These are phyloP conservation scores for Boletus speciosus DNA, from an alignment of 768 basidiomycete species.

Conservation along the genomic window DNA sequence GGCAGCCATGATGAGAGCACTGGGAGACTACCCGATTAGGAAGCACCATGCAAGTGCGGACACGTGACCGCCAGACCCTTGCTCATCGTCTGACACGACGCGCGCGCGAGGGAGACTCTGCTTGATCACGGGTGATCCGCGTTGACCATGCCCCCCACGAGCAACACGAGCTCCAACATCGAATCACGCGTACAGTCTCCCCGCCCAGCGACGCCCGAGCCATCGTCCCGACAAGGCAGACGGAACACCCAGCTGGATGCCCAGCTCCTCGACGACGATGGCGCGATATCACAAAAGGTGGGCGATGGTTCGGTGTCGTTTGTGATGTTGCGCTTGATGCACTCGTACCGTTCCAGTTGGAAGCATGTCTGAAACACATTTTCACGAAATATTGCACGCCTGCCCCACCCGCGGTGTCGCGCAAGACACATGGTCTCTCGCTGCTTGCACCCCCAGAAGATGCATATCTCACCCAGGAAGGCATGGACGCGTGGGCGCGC, in stretches of 20 bases:
- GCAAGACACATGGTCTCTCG: conserved; percentile 21
- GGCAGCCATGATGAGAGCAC: conserved; percentile 36
- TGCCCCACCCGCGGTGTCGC: conserved; percentile 11
- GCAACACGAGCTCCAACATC: neutral
- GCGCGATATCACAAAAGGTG: conserved; percentile 63
- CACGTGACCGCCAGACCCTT: conserved; percentile 23
- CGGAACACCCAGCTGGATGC: conserved; percentile 49
- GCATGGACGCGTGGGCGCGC: conserved; percentile 69
- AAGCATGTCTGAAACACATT: conserved; percentile 68
- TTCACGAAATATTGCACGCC: conserved; percentile 77
- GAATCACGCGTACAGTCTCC: conserved; percentile 40
- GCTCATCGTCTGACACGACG: conserved; percentile 26
- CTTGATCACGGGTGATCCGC: conserved; percentile 20
- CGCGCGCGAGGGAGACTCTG: conserved; percentile 11
- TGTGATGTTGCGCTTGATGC: neutral
- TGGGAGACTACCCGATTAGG: conserved; percentile 12
- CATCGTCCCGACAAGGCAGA: conserved; percentile 55
- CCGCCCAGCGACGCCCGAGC: conserved; percentile 61
- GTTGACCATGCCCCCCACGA: conserved; percentile 8
- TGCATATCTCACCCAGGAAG: conserved; percentile 57
- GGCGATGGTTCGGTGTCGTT: conserved; percentile 6
- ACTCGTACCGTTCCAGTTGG: conserved; percentile 44
- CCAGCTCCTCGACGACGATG: conserved; percentile 67
- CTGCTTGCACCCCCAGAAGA: conserved; percentile 47
- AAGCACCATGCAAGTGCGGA: neutral